A percentile compares a stretch with the other conserved stretches of the same genome.
Evolutionary conservation across 2,329 filamentous ascomycete genomes (phyloP).

Genomic region (Pseudogymnoascus sp.): DNA sequence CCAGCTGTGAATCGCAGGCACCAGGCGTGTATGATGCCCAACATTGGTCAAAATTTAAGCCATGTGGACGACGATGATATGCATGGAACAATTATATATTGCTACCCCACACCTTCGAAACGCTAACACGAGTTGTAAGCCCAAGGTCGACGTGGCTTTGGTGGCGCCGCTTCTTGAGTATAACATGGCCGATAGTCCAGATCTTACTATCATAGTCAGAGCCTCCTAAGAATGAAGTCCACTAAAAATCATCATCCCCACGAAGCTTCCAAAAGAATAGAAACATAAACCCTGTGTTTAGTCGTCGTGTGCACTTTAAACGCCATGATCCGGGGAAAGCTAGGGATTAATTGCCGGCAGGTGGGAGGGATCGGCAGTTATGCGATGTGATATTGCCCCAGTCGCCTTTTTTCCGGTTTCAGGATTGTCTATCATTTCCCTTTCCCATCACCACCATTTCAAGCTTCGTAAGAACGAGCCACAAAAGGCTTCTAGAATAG

Average conservation of each 20-base stretch:
- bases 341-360: background rate
- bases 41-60: conserved; percentile 1
- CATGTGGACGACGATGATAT: background rate
- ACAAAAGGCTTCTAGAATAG: conserved; percentile 1
- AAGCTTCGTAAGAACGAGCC: background rate
- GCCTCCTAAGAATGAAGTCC: background rate
- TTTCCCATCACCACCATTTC: background rate
- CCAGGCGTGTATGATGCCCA: background rate
- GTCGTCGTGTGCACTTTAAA: background rate
- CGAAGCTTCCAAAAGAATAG: background rate
- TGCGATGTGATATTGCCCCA: conserved; percentile 5
- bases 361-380: background rate
- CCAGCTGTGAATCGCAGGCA: background rate
- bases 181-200: background rate
- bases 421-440: conserved; percentile 1
- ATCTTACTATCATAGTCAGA: background rate
- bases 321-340: background rate
- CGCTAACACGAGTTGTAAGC: background rate
- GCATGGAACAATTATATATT: conserved; percentile 8
- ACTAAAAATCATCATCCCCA: background rate
- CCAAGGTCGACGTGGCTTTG: background rate
- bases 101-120: conserved; percentile 7
- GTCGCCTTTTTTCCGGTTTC: background rate
- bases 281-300: background rate
- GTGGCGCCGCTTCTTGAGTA: background rate